Evolutionary conservation across 345 rosid species (phyloP).

Genomic region (Citrus trifoliata): DNA sequence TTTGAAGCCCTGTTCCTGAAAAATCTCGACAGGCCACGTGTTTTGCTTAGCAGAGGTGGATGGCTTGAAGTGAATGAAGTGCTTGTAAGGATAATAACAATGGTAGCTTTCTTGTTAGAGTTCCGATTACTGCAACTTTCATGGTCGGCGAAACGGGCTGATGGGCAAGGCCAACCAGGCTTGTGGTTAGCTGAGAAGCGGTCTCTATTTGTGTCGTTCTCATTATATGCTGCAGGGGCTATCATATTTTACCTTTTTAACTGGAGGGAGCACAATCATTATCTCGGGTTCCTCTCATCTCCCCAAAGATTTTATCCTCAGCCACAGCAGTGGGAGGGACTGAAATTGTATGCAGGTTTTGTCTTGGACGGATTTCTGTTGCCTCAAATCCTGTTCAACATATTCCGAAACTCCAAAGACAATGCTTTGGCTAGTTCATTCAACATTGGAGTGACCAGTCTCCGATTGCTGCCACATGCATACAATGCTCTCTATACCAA

Average conservation of each 20-base stretch:
- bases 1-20: constrained; percentile 32
- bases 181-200: constrained; percentile 42
- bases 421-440: constrained; percentile 31
- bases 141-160: constrained; percentile 34
- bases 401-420: constrained; percentile 34
- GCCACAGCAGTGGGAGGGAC: constrained; percentile 10
- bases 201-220: constrained; percentile 24
- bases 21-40: constrained; percentile 4
- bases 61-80: constrained; percentile 46
- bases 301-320: background rate
- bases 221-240: constrained; percentile 36
- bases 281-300: background rate
- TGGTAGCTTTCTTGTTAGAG: constrained; percentile 44
- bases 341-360: constrained; percentile 42
- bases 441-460: constrained; percentile 36
- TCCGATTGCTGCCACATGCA: constrained; percentile 40
- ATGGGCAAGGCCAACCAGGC: constrained; percentile 13
- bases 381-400: constrained; percentile 47
- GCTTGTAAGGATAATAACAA: constrained; percentile 37
- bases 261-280: constrained; percentile 11
- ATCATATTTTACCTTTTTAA: constrained; percentile 23
- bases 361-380: constrained; percentile 46
- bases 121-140: constrained; percentile 42
- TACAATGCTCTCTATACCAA: constrained; percentile 27
- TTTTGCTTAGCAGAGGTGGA: constrained; percentile 26